A percentile compares a stretch with the other conserved stretches of the same genome.
Evolutionary conservation across 352 stramenopile genomes (phyloP).

Genomic region (Globisporangium middletonii): DNA sequence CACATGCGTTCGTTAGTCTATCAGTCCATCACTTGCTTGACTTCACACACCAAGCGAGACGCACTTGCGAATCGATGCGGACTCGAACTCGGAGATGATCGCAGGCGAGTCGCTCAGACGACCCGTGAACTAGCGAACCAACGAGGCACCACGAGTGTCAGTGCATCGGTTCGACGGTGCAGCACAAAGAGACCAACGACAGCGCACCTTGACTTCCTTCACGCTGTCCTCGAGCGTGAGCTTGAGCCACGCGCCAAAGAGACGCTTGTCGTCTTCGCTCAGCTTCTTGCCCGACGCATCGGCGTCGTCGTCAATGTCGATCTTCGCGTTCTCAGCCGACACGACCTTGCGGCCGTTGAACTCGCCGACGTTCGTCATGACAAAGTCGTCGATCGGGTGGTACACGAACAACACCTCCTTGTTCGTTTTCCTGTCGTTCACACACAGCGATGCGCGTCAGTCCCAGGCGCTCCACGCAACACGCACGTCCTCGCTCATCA

Average conservation of each 20-base stretch:
- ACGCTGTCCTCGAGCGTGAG: conserved; percentile 87
- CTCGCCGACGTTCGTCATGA: conserved; percentile 97
- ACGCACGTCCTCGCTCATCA: background rate
- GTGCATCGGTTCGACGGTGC: too few relatives aligned
- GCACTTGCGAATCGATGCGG: conserved; percentile 92
- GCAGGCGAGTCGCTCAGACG: conserved; percentile 96
- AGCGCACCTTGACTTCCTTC: conserved; percentile 74
- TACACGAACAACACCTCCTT: conserved; percentile 99
- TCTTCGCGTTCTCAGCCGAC: conserved; percentile 94
- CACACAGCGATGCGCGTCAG: background rate
- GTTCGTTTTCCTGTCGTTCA: conserved; percentile 62
- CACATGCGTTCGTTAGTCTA: background rate
- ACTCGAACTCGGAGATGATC: conserved; percentile 99
- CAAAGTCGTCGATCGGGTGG: conserved; percentile 98
- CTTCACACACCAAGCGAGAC: conserved; percentile 2
- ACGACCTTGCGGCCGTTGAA: conserved; percentile 97
- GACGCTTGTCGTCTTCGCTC: conserved; percentile 78
- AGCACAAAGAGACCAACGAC: too few relatives aligned
- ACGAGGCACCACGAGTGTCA: too few relatives aligned
- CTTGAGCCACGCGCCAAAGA: conserved; percentile 93
- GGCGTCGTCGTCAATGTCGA: conserved; percentile 83
- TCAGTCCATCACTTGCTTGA: background rate
- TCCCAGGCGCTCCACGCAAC: background rate
- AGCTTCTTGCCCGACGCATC: conserved; percentile 56
- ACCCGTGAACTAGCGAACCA: conserved; percentile 48